Evolutionary conservation across 306 rosid genomes (phyloP).

Genomic region (Dryas octopetala): DNA sequence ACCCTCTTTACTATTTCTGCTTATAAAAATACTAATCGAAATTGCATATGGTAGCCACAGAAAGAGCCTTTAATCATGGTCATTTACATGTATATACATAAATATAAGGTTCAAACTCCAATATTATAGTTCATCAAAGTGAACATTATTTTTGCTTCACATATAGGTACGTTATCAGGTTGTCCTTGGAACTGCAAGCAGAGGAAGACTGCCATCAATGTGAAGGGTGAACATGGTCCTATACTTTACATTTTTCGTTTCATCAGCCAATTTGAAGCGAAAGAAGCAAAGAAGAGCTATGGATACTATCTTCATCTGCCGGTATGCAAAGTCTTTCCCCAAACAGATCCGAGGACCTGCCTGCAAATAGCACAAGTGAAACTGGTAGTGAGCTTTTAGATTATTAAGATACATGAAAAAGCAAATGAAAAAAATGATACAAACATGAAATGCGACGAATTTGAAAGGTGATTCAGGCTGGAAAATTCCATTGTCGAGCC

Average conservation of each 20-base stretch:
- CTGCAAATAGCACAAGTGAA: constrained; percentile 33
- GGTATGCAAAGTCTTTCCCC: constrained; percentile 78
- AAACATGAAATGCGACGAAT: constrained; percentile 67
- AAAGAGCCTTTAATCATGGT: too few relatives aligned
- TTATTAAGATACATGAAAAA: neutral
- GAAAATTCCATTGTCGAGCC: constrained; percentile 59
- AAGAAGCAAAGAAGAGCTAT: constrained; percentile 59
- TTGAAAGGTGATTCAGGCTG: constrained; percentile 72
- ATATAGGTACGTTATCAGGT: neutral
- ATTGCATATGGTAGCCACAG: too few relatives aligned
- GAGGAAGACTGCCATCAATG: constrained; percentile 62
- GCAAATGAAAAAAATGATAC: constrained; percentile 14
- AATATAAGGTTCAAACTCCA: neutral
- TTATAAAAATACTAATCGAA: too few relatives aligned
- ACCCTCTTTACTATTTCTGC: too few relatives aligned
- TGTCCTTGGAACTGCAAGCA: constrained; percentile 51
- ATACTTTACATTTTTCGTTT: constrained; percentile 40
- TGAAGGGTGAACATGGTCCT: constrained; percentile 82
- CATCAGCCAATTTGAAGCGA: constrained; percentile 53
- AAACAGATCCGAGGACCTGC: constrained; percentile 73
- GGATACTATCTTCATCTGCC: constrained; percentile 74
- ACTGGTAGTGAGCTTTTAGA: neutral
- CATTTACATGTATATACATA: neutral
- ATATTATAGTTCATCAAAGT: neutral
- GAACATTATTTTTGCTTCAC: neutral